These are phyloP conservation scores for Apium graveolens DNA, from an alignment of 129 eudicot species.

Conservation along the genomic window DNA sequence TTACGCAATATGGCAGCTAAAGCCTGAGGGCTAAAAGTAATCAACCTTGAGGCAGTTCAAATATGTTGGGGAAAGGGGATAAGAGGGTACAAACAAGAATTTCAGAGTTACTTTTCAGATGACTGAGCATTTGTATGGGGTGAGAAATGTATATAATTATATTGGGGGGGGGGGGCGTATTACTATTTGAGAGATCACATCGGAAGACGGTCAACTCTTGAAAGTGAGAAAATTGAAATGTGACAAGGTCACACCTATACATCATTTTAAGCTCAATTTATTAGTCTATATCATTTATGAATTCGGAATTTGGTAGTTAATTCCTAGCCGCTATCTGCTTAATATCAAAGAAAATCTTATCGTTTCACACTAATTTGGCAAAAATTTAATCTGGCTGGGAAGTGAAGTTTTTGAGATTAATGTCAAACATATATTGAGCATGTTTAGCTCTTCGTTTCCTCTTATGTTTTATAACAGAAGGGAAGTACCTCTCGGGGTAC, in stretches of 20 bases:
- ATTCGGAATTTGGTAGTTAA: too few species aligned
- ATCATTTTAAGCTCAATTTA: too few species aligned
- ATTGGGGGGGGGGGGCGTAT: neutral
- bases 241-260: neutral
- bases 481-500: neutral
- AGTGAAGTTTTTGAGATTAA: neutral
- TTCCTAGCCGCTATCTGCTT: neutral
- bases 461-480: neutral
- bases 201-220: neutral
- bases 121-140: neutral
- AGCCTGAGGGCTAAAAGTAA: neutral
- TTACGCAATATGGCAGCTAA: neutral
- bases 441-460: neutral
- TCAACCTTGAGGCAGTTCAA: neutral
- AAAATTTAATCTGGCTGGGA: neutral
- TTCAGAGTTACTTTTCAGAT: neutral
- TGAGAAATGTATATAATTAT: neutral
- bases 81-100: neutral
- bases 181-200: neutral
- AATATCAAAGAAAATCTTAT: neutral
- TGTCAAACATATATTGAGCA: neutral
- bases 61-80: neutral
- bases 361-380: neutral
- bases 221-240: neutral
- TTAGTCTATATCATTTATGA: too few species aligned